Evolutionary conservation across 495 filamentous ascomycete species (phyloP), one percentile per base, ranked within the genome.

Genomic region (Chaetomium fimeti): DNA sequence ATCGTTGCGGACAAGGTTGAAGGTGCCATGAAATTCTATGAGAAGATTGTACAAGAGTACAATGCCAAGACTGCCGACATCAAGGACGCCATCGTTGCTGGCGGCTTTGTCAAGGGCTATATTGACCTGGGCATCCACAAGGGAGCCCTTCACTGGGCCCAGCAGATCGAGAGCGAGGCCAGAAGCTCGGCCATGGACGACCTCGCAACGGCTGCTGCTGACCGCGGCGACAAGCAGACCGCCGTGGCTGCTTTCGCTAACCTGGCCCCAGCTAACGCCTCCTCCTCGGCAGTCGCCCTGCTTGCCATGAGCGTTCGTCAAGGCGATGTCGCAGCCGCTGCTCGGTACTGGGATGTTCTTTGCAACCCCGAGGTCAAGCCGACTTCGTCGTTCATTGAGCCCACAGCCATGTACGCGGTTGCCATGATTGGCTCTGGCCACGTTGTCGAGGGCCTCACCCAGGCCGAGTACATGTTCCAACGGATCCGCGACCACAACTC

Each of bases 401-500:
- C 91, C 32, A 88, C 91, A 13, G 83, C 89, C 53, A 92, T 94
- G 90, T 96, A 92, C 74, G 84, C 88, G 57, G 83, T 94, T 42
- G 90, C 90, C 60, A 81, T 95, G 72, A 85, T 96, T 71, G 89
- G 87, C 66, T 89, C 88, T 61, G 91, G 90, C 55, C 85, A 91
- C 68, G 81, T 93, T 56, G 85, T 88, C 20, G 89, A 90, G 60
- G 92, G 88, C 40, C 80, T 96, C 60, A 77, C 83, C 16, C 85
- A 92, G 66, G 87, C 89, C 28, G 89, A 93, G 58, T 78, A 86
- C 71, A 91, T 94, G 88, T 96, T 96, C 73, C 77, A 83, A 62
- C 89, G 89, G 47, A 89, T 96, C 65, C 88, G 90, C 62, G 83
- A 83, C 54, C 61, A 69, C 20, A 79, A 71, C 40, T 60, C 77